Conservation (phyloP, 2,329 filamentous ascomycete genomes). For the Chaetomium globosum region DNA sequence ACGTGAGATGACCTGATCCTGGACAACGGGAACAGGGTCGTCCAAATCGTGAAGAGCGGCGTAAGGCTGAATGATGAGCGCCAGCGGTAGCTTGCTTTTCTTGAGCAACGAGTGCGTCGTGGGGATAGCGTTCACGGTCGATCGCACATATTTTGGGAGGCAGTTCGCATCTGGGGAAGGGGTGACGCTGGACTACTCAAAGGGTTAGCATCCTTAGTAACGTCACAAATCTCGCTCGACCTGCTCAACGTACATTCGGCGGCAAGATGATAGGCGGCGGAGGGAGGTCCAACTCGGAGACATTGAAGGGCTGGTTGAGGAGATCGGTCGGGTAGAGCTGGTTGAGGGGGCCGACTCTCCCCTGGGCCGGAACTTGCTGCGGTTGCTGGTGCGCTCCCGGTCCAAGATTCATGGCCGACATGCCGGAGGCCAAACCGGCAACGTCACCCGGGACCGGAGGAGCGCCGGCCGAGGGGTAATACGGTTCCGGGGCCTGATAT, state of each 20-base stretch:
- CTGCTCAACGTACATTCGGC: constrained; percentile 71
- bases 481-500: constrained; percentile 69
- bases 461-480: constrained; percentile 61
- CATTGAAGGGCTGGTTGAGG: constrained; percentile 89
- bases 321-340: constrained; percentile 91
- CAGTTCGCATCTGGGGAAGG: constrained; percentile 91
- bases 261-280: constrained; percentile 90
- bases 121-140: constrained; percentile 90
- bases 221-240: background rate
- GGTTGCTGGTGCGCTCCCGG: constrained; percentile 59
- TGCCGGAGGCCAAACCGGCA: constrained; percentile 77
- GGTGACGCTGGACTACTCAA: constrained; percentile 76
- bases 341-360: constrained; percentile 65
- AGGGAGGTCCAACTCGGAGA: constrained; percentile 85
- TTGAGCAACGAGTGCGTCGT: constrained; percentile 91
- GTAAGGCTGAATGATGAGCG: constrained; percentile 94
- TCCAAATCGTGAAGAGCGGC: constrained; percentile 89
- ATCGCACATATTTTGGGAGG: constrained; percentile 89
- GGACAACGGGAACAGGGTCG: constrained; percentile 85
- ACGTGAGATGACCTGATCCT: constrained; percentile 95
- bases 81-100: constrained; percentile 94
- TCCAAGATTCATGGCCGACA: constrained; percentile 83
- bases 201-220: constrained; percentile 44
- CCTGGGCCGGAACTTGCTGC: constrained; percentile 55
- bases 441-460: constrained; percentile 52